These are phyloP conservation scores for Pyrenochaeta sp. DNA, from an alignment of 2,329 filamentous ascomycete genomes.

Conservation along the genomic window DNA sequence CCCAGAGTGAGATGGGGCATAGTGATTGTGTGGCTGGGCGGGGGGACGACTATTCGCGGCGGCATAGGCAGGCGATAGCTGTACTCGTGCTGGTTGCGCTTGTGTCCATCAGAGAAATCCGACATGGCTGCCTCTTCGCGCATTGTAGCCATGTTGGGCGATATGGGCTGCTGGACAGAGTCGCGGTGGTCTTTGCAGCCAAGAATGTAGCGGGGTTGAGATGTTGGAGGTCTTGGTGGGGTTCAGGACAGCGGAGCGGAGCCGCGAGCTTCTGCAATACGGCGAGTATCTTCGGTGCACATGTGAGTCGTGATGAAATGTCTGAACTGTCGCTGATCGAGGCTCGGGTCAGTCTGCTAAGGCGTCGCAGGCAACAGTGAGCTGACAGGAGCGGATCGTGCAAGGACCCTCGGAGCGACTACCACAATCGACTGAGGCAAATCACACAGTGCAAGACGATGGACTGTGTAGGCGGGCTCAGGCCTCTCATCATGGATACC, in stretches of 20 bases:
- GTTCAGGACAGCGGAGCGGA: neutral
- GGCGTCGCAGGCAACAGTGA: neutral
- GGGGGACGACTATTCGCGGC: conserved; percentile 59
- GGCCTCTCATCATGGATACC: neutral
- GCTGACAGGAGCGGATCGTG: neutral
- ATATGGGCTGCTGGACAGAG: neutral
- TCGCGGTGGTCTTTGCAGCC: neutral
- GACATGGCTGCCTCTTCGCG: conserved; percentile 42
- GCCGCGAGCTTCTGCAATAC: neutral
- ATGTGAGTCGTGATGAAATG: neutral
- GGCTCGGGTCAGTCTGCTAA: neutral
- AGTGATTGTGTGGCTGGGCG: conserved; percentile 52
- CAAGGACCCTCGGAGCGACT: neutral
- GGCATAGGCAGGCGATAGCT: conserved; percentile 57
- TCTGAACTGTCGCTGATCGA: neutral
- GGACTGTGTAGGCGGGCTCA: neutral
- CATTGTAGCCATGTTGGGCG: conserved; percentile 21
- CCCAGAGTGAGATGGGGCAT: conserved; percentile 50
- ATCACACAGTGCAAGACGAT: neutral
- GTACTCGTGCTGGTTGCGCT: conserved; percentile 49
- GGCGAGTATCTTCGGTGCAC: neutral
- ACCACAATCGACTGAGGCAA: neutral
- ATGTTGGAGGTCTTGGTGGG: neutral
- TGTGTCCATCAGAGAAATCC: conserved; percentile 33
- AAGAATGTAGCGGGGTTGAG: neutral